Base-by-base conservation (phyloP, 768 basidiomycete species). In the Kwoniella botswanensis region DNA sequence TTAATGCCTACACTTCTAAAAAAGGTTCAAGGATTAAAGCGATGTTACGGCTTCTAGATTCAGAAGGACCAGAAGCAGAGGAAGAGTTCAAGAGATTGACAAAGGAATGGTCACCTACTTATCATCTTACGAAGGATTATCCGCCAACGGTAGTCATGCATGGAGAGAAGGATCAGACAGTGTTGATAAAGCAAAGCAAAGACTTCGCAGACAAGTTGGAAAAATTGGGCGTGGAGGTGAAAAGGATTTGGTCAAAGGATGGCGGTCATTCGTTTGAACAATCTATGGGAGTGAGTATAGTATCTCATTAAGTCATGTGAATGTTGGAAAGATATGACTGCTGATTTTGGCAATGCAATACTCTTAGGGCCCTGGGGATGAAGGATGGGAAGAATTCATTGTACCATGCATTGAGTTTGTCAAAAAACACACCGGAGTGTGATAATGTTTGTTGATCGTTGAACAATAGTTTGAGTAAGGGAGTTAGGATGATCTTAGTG, bases 351-450 rank as follows among this genome's bases (percentile, higher is more conserved):
- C 35, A 35, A 35, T 35, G 35, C 35, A 35, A 35, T 35, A 9
- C 35, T 35, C 35, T 35, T 44, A 77, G 71, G 68, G 67, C 4
- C 73, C 76, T 1, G 67, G 68, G 6, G 63, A 71, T 44, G 58
- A 53, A 22, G 71, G 74, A 2, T 75, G 76, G 76, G 54, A 68
- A 15, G 65, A 73, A 53, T 75, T 71, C 53, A 72, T 77, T 50
- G 26, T 59, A 24, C 74, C 76, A 10, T 50, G 55, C 22, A 56
- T 77, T 29, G 70, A 69, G 13, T 77, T 75, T 57, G 65, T 73
- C 12, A 68, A 71, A 9, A 60, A 70, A 63, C 62, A 74, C 43
- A 21, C 67, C 42, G 21, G 61, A 26, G 55, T 18, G 55, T 56
- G 46, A 52, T 63, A 18, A 24, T 50, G 1, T 17, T 13, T 9